Conservation (phyloP, 2,329 filamentous ascomycete genomes). For the Whalleya microplaca region DNA sequence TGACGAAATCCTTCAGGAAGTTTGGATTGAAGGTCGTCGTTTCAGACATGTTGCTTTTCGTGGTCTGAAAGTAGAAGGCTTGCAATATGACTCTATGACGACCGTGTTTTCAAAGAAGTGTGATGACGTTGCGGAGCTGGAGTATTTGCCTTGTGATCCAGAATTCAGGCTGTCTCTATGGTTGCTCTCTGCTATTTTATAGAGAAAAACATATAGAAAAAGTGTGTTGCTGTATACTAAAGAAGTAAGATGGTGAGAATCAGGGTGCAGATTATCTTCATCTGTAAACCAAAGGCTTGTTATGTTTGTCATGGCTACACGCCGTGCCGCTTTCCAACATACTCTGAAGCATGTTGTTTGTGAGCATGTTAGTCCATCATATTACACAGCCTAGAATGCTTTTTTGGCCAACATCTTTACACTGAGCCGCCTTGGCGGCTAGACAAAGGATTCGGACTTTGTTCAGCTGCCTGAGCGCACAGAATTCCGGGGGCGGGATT, state of each 20-base stretch:
- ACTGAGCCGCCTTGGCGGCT: no score
- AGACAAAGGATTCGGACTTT: no score
- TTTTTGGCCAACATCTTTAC: no score
- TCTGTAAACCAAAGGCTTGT: neutral
- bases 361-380: neutral
- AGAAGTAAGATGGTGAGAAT: neutral
- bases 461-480: no score
- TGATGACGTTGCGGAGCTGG: neutral
- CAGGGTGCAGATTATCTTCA: neutral
- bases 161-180: neutral
- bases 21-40: slow-evolving; percentile 19
- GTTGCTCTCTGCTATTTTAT: neutral
- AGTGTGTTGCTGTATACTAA: neutral
- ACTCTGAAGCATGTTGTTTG: neutral
- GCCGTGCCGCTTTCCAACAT: neutral
- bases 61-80: neutral
- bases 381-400: neutral
- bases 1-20: slow-evolving; percentile 22
- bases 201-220: neutral
- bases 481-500: no score
- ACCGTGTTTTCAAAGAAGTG: neutral
- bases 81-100: neutral
- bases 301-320: neutral
- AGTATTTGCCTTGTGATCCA: neutral
- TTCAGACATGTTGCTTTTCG: slow-evolving; percentile 10